Percentiles rank a stretch among this genome's conserved stretches.
Conservation (phyloP, 176 grass and related monocot genomes). For the Alopecurus myosuroides region DNA sequence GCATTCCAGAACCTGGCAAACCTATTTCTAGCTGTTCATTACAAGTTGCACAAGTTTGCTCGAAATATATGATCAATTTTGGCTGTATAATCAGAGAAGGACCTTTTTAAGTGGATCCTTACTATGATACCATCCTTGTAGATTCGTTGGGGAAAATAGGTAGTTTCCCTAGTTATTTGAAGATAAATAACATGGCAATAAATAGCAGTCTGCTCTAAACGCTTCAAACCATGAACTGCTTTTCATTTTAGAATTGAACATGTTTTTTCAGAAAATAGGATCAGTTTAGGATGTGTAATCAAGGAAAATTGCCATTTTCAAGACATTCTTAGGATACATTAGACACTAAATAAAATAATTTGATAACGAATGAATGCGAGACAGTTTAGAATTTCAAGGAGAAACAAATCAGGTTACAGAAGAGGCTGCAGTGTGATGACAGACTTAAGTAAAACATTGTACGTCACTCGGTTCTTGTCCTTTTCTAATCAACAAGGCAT, state of each 20-base stretch:
- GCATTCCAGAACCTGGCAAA: too few relatives aligned
- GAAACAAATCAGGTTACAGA: too few relatives aligned
- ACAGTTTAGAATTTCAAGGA: too few relatives aligned
- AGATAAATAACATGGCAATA: neutral
- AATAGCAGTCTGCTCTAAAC: neutral
- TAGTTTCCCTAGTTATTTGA: neutral
- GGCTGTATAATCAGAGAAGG: neutral
- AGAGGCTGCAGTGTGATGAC: too few relatives aligned
- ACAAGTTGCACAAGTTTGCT: neutral
- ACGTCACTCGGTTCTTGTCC: too few relatives aligned
- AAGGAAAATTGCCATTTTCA: neutral
- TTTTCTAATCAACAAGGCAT: too few relatives aligned
- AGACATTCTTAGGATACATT: too few relatives aligned
- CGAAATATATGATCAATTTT: neutral
- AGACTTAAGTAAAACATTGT: too few relatives aligned
- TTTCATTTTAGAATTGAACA: neutral
- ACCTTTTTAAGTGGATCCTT: neutral
- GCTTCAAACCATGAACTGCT: neutral
- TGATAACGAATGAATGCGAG: too few relatives aligned
- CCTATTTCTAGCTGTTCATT: neutral
- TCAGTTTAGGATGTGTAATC: neutral
- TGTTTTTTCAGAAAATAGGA: neutral
- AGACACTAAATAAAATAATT: too few relatives aligned
- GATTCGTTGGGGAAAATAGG: neutral
- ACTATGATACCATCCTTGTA: neutral